phyloP scores from a whole-genome alignment of 2,329 filamentous ascomycete genomes.

The Aspergillus tamarii region DNA sequence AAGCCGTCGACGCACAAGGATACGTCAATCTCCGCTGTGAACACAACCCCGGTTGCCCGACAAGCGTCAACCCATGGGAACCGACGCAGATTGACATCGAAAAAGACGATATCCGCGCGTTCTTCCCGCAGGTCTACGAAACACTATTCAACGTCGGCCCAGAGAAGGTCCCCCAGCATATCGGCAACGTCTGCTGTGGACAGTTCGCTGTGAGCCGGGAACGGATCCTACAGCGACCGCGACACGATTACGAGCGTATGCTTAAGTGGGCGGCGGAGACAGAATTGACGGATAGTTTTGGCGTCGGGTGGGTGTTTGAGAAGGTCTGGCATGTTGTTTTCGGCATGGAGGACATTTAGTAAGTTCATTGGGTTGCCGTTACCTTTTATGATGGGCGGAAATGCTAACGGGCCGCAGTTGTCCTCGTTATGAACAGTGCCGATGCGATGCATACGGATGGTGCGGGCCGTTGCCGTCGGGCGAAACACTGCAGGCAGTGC shows the following conservation, averaged over 20 bases:
- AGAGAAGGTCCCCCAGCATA: constrained; percentile 28
- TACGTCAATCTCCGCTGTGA: constrained; percentile 47
- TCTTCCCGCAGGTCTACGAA: constrained; percentile 30
- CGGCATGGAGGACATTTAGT: constrained; percentile 32
- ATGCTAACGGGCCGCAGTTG: constrained; percentile 23
- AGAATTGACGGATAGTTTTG: constrained; percentile 33
- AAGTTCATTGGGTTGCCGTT: constrained; percentile 8
- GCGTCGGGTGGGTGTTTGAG: constrained; percentile 36
- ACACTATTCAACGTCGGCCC: constrained; percentile 29
- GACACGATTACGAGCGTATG: constrained; percentile 36
- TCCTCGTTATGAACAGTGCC: constrained; percentile 33
- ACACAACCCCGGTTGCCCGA: constrained; percentile 41
- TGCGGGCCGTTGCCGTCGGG: constrained; percentile 33
- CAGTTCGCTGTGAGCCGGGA: constrained; percentile 40
- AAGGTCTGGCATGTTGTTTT: constrained; percentile 41
- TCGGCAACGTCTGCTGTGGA: constrained; percentile 39
- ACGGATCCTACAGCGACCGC: constrained; percentile 31
- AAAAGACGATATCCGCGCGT: constrained; percentile 28
- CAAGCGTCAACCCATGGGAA: constrained; percentile 37
- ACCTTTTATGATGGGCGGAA: not conserved
- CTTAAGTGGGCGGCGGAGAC: constrained; percentile 36
- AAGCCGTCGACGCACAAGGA: constrained; percentile 41
- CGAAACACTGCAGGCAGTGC: constrained; percentile 31
- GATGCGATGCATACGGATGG: constrained; percentile 35
- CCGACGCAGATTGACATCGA: constrained; percentile 27